Evolutionary conservation across 1,139 yeast species (phyloP), one percentile per base, ranked within the genome.

Genomic region (Geotrichum candidum): DNA sequence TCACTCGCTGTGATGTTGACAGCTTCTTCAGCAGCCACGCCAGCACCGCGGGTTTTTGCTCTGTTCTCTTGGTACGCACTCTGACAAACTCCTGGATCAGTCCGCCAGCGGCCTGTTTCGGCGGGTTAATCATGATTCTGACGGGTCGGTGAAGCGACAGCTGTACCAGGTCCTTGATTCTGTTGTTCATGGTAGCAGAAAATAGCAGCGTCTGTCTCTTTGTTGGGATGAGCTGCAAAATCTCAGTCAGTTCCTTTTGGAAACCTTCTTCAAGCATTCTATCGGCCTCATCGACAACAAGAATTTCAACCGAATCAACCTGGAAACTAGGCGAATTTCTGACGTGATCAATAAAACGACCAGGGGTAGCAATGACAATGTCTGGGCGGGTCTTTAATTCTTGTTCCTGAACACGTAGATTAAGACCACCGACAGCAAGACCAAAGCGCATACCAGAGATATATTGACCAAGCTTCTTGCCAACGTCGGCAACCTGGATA

Each of bases 251-350:
- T 76, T 94, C 99, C 59, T 85, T 91, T 74, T 92, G 97, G 83
- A 94, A 94, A 70, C 99, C 99, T 77, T 94, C 99, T 74, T 94
- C 99, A 69, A 94, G 82, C 99, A 94, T 94, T 78, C 99, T 85
- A 80, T 95, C 99, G 63, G 99, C 99, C 79, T 91, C 98, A 78
- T 95, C 99, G 68, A 94, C 84, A 41, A 95, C 96, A 71, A 94
- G 80, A 63, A 95, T 89, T 76, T 94, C 99, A 60, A 94, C 92
- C 29, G 86, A 82, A 68, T 94, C 98, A 57, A 92, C 96, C 57
- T 86, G 85, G 76, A 94, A 94, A 60, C 96, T 87, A 10, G 97
- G 94, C 4, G 98, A 91, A 77, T 94, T 94, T 72, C 98, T 82
- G 63, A 95, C 85, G 76, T 94, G 99, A 76, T 94, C 99, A 71